Conservation (phyloP, 208 protist genomes). For the Borovskyia barvae region DNA sequence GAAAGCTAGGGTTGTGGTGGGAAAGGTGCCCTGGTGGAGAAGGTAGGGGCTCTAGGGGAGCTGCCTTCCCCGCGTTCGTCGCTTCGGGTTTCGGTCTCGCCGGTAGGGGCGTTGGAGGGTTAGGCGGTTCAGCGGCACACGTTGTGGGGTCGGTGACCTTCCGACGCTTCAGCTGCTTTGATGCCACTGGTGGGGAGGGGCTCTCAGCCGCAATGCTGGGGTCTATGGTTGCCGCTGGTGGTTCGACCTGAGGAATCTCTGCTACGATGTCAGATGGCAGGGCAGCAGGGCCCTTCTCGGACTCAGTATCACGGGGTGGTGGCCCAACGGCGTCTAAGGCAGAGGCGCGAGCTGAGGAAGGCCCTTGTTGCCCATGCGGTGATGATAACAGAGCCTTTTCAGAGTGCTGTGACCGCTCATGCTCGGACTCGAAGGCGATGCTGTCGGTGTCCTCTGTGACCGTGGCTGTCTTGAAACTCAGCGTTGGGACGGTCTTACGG, state of each 20-base stretch:
- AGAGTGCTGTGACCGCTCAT: conserved; percentile 16
- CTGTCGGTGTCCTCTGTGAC: conserved; percentile 17
- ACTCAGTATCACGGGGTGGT: too few species aligned
- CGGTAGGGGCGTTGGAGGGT: not conserved
- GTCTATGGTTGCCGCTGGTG: not conserved
- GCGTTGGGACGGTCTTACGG: conserved; percentile 13
- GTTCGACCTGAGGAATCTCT: too few species aligned
- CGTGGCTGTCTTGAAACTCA: conserved; percentile 31
- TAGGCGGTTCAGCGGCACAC: not conserved
- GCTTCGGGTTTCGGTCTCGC: not conserved
- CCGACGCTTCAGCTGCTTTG: not conserved
- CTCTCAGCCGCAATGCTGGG: too few species aligned
- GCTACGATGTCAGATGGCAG: too few species aligned
- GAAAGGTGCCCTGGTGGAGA: not conserved
- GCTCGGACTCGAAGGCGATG: conserved; percentile 17
- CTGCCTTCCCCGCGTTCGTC: not conserved
- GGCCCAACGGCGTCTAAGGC: not conserved
- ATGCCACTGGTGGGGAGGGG: not conserved
- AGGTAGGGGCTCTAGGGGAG: not conserved
- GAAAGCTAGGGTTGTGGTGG: not conserved
- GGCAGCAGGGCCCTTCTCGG: too few species aligned
- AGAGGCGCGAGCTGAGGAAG: not conserved
- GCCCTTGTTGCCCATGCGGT: not conserved
- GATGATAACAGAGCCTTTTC: not conserved
- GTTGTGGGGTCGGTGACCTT: not conserved